Evolutionary conservation across 2,329 filamentous ascomycete genomes (phyloP), one percentile per base, ranked within the genome.

Genomic region (Phaeoacremonium minimum): DNA sequence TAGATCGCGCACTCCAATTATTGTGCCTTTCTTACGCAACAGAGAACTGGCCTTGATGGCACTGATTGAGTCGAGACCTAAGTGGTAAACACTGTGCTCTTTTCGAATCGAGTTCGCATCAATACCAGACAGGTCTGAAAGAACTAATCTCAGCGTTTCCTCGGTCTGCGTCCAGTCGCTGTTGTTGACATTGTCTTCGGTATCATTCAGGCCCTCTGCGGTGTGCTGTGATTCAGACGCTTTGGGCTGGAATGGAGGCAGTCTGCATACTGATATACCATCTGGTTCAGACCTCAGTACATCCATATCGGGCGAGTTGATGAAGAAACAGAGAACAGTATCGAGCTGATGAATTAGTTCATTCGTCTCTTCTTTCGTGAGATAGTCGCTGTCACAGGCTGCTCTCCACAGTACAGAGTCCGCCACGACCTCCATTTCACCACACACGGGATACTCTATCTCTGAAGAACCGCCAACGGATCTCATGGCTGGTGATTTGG

Each of bases 1-100:
- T 49, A 95, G 77, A 28, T 87, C 77, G 29, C 84, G 81, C 4
- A 91, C 84, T 20, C 73, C 71, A 1, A 95, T 57, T 11, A 63
- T 58, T 7, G 95, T 59, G 0, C 70, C 75, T 29, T 70, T 61
- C 46, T 76, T 84, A 29, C 77, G 80, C 4, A 96, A 64, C 7
- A 89, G 66, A 1, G 83, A 75, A 7, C 81, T 79, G 4, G 89
- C 80, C 51, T 93, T 94, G 63, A 96, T 93, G 2, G 88, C 84
- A 45, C 83, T 91, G 56, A 96, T 95, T 0, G 90, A 96, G 55
- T 96, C 90, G 2, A 96, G 75, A 1, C 90, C 90, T 2, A 96
- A 71, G 44, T 93, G 82, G 57, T 93, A 95, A 11, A 95, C 75
- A 0, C 75, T 87, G 34, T 80, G 75, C 1, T 69, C 65, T 37